Base-by-base conservation (phyloP, 2,329 filamentous ascomycete species). In the Pyricularia pennisetigena region DNA sequence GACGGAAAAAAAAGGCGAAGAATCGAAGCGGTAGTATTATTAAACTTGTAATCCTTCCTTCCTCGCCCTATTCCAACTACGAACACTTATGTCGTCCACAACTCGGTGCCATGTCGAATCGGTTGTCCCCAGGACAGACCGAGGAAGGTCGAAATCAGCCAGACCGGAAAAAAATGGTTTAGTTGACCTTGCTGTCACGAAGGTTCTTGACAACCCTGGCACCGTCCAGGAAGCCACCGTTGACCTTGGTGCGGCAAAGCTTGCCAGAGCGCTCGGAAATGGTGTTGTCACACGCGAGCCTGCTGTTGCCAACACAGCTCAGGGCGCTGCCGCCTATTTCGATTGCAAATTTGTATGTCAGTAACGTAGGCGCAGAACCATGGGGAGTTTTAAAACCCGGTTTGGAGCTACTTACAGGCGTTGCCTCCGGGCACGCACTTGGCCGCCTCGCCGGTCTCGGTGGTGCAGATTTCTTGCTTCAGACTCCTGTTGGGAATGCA, bases 351-450 rank as follows among this genome's bases (percentile, higher is more conserved):
- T 61, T 49, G n/a, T 16, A n/a, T 4, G 35, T 6, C 12, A 16
- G 24, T 24, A 23, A 23, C 7, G 1, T n/a, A n/a, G n/a, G n/a
- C n/a, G n/a, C n/a, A n/a, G n/a, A n/a, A n/a, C n/a, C n/a, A n/a
- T n/a, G n/a, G n/a, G n/a, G n/a, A n/a, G n/a, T n/a, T n/a, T n/a
- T n/a, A n/a, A n/a, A n/a, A n/a, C n/a, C n/a, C n/a, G n/a, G n/a
- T n/a, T n/a, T n/a, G n/a, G n/a, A n/a, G n/a, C n/a, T 41, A 41
- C 64, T 65, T 54, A 65, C 64, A 66, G 35, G 26, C 28, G 24
- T 49, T 66, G 64, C 64, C 64, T 32, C 64, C 64, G 64, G 64
- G 64, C 64, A 66, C 64, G 16, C 64, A 66, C 64, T 66, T 66
- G 64, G 35, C 64, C 9, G 64, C 64, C 32, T 28, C 23, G 64